These are phyloP conservation scores for Lithocarpus polystachyus DNA, from an alignment of 306 rosid species.

Conservation along the genomic window DNA sequence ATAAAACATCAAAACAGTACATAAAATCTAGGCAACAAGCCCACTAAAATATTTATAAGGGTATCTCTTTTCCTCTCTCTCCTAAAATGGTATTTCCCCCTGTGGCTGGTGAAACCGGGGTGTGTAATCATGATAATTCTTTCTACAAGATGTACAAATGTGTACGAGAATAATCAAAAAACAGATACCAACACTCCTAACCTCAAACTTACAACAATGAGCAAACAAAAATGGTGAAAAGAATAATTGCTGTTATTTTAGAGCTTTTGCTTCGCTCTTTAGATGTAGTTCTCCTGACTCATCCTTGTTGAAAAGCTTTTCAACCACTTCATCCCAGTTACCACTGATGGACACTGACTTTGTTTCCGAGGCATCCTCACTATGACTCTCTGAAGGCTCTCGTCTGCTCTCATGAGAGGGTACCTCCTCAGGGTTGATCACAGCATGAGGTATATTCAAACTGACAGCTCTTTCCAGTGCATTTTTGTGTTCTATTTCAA, in stretches of 20 bases:
- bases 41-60: background rate
- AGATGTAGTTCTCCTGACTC: conserved; percentile 27
- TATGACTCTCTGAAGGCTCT: conserved; percentile 27
- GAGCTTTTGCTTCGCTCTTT: conserved; percentile 23
- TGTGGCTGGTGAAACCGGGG: background rate
- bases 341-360: conserved; percentile 33
- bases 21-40: background rate
- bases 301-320: conserved; percentile 51
- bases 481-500: conserved; percentile 73
- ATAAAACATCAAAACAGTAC: background rate
- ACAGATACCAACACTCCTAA: conserved; percentile 2
- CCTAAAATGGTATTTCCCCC: background rate
- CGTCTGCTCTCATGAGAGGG: conserved; percentile 15
- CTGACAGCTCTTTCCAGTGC: conserved; percentile 82
- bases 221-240: background rate
- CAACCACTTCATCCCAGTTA: conserved; percentile 73
- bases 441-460: conserved; percentile 74
- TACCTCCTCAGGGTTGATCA: conserved; percentile 35
- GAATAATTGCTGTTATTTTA: conserved; percentile 24
- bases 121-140: conserved; percentile 2
- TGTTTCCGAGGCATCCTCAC: conserved; percentile 11
- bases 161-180: background rate
- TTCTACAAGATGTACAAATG: conserved; percentile 14
- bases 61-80: background rate
- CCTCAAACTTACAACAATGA: background rate